phyloP scores from a whole-genome alignment of 2,329 filamentous ascomycete genomes.

The Cytospora piceicola region DNA sequence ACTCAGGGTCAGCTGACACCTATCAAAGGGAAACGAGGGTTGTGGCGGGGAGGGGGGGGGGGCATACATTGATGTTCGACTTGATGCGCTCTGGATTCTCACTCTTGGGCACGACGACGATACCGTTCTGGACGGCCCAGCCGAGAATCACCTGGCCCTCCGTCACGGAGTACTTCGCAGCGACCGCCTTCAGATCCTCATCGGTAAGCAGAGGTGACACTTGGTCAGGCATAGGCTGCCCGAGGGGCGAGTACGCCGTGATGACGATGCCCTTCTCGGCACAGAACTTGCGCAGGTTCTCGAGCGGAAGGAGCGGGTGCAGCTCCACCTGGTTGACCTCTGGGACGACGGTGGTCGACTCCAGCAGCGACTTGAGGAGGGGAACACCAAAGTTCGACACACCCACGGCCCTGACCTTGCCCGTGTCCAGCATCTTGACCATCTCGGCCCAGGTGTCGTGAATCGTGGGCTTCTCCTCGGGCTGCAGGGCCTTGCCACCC shows the following conservation, averaged over 20 bases:
- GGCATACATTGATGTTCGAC: conserved; percentile 24
- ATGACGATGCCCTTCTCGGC: conserved; percentile 65
- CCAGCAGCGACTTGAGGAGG: conserved; percentile 67
- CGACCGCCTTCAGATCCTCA: conserved; percentile 33
- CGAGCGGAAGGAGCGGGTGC: conserved; percentile 52
- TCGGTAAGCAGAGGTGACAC: conserved; percentile 30
- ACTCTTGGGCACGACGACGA: conserved; percentile 29
- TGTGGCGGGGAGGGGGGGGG: too few species aligned
- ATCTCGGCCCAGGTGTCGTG: conserved; percentile 30
- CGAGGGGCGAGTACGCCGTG: conserved; percentile 65
- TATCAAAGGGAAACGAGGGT: neutral
- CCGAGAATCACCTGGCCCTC: conserved; percentile 26
- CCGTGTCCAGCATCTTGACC: conserved; percentile 53
- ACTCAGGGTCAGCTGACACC: neutral
- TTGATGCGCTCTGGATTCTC: conserved; percentile 28
- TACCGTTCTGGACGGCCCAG: conserved; percentile 24
- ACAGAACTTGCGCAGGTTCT: conserved; percentile 63
- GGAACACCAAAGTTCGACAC: conserved; percentile 71
- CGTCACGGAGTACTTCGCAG: conserved; percentile 33
- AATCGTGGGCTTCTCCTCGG: conserved; percentile 23
- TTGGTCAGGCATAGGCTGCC: conserved; percentile 31
- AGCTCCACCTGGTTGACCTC: conserved; percentile 68
- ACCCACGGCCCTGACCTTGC: conserved; percentile 68
- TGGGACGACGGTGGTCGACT: conserved; percentile 48
- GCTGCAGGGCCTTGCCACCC: conserved; percentile 11